Base-by-base conservation (phyloP, 2,329 filamentous ascomycete genomes). In the Teratosphaeria gauchensis region DNA sequence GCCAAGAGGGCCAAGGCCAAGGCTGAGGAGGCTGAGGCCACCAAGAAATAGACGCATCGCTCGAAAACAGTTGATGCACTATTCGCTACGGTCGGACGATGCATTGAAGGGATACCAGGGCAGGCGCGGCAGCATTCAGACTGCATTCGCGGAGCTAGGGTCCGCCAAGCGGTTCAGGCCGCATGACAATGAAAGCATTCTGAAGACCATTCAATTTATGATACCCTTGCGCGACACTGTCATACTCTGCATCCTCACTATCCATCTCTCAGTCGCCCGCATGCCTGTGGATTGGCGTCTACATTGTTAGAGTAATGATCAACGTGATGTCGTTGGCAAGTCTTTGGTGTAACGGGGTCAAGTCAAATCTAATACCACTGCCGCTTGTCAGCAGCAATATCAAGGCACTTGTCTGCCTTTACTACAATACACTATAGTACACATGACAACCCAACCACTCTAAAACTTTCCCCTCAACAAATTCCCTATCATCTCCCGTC, bases 1-100 rank as follows among this genome's bases (percentile, higher is more conserved):
- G 92, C 95, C 84, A 97, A 97, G 91, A 87, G 94, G 74, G 86
- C 83, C 71, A 89, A 87, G 84, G 89, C 90, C 72, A 92, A 88
- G 82, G 88, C 86, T 71, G 89, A 92, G 76, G 89, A 88, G 74
- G 88, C 88, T 76, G 82, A 81, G 74, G 73, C 78, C 68, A 84
- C 85, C 78, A 92, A 92, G 88, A 92, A 94, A 87, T 92, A 91
- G 70, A 71, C 31, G 59, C 3, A 31, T 55, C 28, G 53, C 19
- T 21, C n/a, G 42, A 48, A 6, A 12, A 42, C 14, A 16, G 6
- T 48, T 48, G 42, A 48, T 48, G 42, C 16, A 35, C n/a, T 48
- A 48, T 48, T 48, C 42, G 42, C 16, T 48, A 48, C 19, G 42
- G 42, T 48, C 42, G 5, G 42, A 21, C 7, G 42, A 48, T 48